Conservation (phyloP, 352 stramenopile species). For the Phytopythium kandeliae region DNA sequence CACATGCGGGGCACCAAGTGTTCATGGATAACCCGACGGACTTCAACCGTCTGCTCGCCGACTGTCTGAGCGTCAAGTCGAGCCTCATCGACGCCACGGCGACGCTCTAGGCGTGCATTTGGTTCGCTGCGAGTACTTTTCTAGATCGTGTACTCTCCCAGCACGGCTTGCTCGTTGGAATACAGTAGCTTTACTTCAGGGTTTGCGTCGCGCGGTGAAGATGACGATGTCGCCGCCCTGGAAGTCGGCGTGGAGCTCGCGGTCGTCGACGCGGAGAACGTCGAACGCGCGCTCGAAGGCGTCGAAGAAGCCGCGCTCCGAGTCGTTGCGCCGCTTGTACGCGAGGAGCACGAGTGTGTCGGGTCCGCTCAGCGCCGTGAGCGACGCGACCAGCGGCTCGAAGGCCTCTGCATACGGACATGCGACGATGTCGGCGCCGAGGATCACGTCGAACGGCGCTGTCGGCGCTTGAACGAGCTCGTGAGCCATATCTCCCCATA, state of each 20-base stretch:
- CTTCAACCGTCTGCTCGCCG: constrained; percentile 62
- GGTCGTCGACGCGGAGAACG: constrained; percentile 26
- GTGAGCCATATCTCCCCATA: constrained; percentile 47
- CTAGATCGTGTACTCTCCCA: no score
- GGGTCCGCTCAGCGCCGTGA: constrained; percentile 30
- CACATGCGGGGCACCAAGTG: constrained; percentile 69
- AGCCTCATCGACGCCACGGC: constrained; percentile 9
- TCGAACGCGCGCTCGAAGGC: constrained; percentile 43
- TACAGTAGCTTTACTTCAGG: not conserved
- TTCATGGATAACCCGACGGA: constrained; percentile 75
- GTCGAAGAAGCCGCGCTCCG: constrained; percentile 62
- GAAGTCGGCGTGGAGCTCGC: constrained; percentile 63
- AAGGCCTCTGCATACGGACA: constrained; percentile 76
- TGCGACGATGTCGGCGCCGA: constrained; percentile 79
- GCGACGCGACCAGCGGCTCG: constrained; percentile 46
- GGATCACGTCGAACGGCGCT: constrained; percentile 52
- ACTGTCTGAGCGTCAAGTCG: constrained; percentile 19
- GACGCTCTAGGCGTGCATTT: not conserved
- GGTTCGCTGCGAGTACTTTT: not conserved
- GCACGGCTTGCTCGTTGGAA: not conserved
- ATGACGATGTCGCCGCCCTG: constrained; percentile 58
- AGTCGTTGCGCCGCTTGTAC: constrained; percentile 72
- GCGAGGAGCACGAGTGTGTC: constrained; percentile 56
- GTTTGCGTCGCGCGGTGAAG: constrained; percentile 41
- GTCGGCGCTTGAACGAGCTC: not conserved